phyloP scores from a whole-genome alignment of 73 alveolate genomes.

The Tetrahymena thermophila region DNA sequence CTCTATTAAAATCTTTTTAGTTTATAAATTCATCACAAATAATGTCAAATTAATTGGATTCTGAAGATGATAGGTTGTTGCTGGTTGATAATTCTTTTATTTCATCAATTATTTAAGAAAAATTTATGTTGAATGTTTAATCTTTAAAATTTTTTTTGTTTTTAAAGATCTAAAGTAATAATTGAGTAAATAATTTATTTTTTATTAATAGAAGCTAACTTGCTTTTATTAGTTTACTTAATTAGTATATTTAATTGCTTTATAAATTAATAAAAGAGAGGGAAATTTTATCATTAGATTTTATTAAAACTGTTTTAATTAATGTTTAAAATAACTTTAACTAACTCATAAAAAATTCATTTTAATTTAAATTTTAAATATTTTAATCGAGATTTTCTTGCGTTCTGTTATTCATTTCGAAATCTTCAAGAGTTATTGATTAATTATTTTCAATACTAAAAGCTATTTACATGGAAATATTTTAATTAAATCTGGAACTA shows the following conservation, averaged over 20 bases:
- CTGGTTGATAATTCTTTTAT: not conserved
- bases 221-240: not conserved
- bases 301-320: not conserved
- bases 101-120: not conserved
- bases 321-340: not conserved
- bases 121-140: no score
- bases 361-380: no score
- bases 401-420: not conserved
- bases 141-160: no score
- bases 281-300: not conserved
- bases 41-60: not conserved
- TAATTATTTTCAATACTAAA: not conserved
- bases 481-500: not conserved
- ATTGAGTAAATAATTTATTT: no score
- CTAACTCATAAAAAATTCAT: not conserved
- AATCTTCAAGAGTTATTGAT: not conserved
- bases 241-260: not conserved
- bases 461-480: not conserved
- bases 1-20: no score
- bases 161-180: no score
- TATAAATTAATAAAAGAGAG: not conserved
- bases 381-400: no score
- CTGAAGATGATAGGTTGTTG: not conserved
- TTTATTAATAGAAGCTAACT: not conserved
- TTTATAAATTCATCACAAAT: not conserved